phyloP scores from a whole-genome alignment of 495 filamentous ascomycete genomes.

The Trichoderma gamsii region DNA sequence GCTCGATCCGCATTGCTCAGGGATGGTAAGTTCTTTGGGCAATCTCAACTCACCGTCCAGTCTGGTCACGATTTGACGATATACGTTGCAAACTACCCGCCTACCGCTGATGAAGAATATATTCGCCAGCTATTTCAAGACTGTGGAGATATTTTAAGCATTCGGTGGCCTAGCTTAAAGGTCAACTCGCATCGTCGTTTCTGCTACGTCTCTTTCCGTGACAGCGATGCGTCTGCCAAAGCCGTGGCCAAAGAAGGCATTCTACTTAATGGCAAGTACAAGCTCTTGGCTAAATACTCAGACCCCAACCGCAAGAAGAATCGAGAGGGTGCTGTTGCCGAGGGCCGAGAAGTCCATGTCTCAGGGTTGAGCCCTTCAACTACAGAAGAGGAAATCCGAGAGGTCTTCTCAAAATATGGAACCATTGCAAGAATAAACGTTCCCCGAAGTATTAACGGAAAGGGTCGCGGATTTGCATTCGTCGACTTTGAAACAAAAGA shows the following conservation, averaged over 20 bases:
- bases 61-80: constrained; percentile 70
- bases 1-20: constrained; percentile 72
- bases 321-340: constrained; percentile 73
- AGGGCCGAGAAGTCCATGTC: constrained; percentile 83
- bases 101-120: constrained; percentile 73
- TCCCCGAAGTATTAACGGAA: constrained; percentile 54
- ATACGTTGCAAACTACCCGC: constrained; percentile 87
- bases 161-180: constrained; percentile 88
- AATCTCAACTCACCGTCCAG: constrained; percentile 62
- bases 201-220: constrained; percentile 85
- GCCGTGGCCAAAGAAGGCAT: constrained; percentile 68
- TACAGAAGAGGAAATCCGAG: constrained; percentile 59
- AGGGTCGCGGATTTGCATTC: constrained; percentile 68
- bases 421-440: constrained; percentile 63
- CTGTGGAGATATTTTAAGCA: constrained; percentile 73
- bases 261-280: constrained; percentile 55
- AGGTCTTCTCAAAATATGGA: constrained; percentile 69
- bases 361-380: constrained; percentile 62
- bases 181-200: constrained; percentile 83
- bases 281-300: constrained; percentile 73
- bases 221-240: constrained; percentile 52
- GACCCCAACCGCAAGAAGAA: constrained; percentile 70
- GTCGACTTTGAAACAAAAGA: constrained; percentile 70
- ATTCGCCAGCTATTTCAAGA: constrained; percentile 69
- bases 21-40: constrained; percentile 68